These are phyloP conservation scores for Aureobasidium zeae DNA, from an alignment of 2,329 filamentous ascomycete genomes.

Conservation along the genomic window DNA sequence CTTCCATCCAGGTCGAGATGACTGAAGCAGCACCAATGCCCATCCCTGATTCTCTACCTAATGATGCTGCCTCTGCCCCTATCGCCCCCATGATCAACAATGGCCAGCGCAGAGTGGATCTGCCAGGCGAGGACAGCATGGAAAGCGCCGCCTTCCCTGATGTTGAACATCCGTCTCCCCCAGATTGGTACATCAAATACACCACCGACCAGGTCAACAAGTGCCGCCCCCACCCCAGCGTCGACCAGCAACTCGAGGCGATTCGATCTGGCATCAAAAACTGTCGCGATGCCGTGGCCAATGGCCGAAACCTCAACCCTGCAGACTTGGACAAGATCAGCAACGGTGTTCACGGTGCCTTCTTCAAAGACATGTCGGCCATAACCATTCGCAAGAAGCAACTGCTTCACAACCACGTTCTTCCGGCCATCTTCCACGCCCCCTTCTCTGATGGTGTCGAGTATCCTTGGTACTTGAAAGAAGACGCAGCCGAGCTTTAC, in stretches of 20 bases:
- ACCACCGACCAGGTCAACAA: not conserved
- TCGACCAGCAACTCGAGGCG: not conserved
- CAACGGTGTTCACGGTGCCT: conserved; percentile 31
- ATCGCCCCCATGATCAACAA: not conserved
- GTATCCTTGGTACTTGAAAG: conserved; percentile 40
- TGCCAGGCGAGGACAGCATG: not conserved
- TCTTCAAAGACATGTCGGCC: conserved; percentile 29
- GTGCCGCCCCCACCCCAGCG: not conserved
- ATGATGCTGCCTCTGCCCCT: not conserved
- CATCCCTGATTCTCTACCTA: no score
- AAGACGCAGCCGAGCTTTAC: conserved; percentile 40
- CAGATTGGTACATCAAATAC: not conserved
- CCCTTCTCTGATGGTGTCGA: conserved; percentile 16
- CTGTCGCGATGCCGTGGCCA: not conserved
- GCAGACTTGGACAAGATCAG: conserved; percentile 28
- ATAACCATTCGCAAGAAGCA: conserved; percentile 27
- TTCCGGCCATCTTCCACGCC: conserved; percentile 34
- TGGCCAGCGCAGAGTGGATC: not conserved
- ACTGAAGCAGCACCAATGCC: not conserved
- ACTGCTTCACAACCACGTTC: conserved; percentile 31
- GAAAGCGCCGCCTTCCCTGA: not conserved
- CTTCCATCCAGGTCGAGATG: not conserved
- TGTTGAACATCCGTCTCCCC: not conserved
- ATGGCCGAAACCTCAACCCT: not conserved
- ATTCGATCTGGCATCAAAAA: not conserved